Percentiles rank a stretch among this genome's conserved stretches.
phyloP scores from a whole-genome alignment of 352 stramenopile species.

The Lagenidium sp. region DNA sequence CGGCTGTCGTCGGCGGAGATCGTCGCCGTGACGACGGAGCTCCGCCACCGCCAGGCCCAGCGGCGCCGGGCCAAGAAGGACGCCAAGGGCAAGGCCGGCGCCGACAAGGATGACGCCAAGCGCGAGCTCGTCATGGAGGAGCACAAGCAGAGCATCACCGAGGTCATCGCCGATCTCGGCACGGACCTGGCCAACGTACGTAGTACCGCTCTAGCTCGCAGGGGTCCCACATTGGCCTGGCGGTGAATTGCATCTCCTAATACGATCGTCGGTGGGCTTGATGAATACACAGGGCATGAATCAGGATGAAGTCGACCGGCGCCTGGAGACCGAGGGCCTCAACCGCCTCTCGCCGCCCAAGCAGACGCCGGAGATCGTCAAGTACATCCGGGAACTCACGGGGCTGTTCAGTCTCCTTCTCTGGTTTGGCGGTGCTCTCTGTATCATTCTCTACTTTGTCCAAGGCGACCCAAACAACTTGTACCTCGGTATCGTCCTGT shows the following conservation, averaged over 20 bases:
- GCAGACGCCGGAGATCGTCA: constrained; percentile 62
- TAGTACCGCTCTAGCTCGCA: constrained; percentile 2
- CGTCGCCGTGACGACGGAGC: constrained; percentile 72
- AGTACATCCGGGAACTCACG: constrained; percentile 66
- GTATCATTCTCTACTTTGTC: constrained; percentile 51
- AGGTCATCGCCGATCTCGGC: constrained; percentile 54
- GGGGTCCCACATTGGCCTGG: no score
- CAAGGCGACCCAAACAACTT: constrained; percentile 69
- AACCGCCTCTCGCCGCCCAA: constrained; percentile 66
- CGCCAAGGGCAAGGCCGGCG: constrained; percentile 18
- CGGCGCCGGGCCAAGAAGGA: constrained; percentile 42
- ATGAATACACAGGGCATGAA: constrained; percentile 46
- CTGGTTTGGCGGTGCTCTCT: constrained; percentile 51
- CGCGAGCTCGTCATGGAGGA: constrained; percentile 77
- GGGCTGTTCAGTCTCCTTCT: constrained; percentile 66
- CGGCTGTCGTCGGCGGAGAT: constrained; percentile 77
- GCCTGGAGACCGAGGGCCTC: constrained; percentile 43
- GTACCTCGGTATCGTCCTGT: constrained; percentile 69
- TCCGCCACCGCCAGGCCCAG: constrained; percentile 50
- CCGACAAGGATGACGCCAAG: constrained; percentile 52
- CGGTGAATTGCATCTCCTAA: no score
- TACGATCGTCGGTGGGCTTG: neutral
- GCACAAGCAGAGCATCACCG: constrained; percentile 60
- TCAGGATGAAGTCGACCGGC: constrained; percentile 37
- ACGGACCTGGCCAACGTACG: constrained; percentile 43